phyloP scores from a whole-genome alignment of 1,284 basidiomycete species.

The Malassezia equina region DNA sequence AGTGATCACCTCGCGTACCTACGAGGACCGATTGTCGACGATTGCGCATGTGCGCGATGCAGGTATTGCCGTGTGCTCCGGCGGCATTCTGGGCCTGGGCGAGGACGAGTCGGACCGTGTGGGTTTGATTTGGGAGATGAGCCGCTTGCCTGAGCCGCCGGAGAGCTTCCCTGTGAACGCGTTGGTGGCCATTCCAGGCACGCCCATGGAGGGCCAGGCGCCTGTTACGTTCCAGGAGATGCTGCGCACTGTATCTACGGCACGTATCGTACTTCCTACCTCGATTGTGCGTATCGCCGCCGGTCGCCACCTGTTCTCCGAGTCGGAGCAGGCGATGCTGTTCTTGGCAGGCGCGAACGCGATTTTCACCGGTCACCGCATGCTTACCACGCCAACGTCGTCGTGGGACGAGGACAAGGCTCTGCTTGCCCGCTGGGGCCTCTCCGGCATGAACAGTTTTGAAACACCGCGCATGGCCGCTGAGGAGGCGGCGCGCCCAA shows the following conservation, averaged over 20 bases:
- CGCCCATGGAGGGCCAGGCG: constrained; percentile 55
- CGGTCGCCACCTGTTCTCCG: constrained; percentile 76
- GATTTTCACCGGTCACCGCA: constrained; percentile 90
- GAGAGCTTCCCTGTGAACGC: constrained; percentile 99
- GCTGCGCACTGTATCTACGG: constrained; percentile 86
- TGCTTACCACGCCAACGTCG: constrained; percentile 81
- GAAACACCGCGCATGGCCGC: constrained; percentile 27
- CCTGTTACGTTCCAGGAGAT: constrained; percentile 62
- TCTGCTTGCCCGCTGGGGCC: constrained; percentile 86
- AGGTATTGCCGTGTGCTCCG: constrained; percentile 93
- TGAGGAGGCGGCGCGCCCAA: neutral
- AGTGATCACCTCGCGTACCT: constrained; percentile 86
- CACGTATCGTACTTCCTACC: constrained; percentile 74
- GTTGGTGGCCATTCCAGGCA: constrained; percentile 59
- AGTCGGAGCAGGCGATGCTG: constrained; percentile 91
- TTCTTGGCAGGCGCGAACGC: constrained; percentile 98
- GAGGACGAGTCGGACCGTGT: constrained; percentile 83
- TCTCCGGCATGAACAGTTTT: constrained; percentile 76
- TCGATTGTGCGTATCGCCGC: constrained; percentile 94
- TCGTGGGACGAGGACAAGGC: constrained; percentile 67
- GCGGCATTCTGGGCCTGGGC: constrained; percentile 88
- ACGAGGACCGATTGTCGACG: constrained; percentile 83
- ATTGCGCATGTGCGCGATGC: constrained; percentile 82
- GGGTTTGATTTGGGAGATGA: constrained; percentile 84
- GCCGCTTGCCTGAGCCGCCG: constrained; percentile 82